Evolutionary conservation across 2,329 filamentous ascomycete genomes (phyloP).

Genomic region (Ceratocystis huliohia): DNA sequence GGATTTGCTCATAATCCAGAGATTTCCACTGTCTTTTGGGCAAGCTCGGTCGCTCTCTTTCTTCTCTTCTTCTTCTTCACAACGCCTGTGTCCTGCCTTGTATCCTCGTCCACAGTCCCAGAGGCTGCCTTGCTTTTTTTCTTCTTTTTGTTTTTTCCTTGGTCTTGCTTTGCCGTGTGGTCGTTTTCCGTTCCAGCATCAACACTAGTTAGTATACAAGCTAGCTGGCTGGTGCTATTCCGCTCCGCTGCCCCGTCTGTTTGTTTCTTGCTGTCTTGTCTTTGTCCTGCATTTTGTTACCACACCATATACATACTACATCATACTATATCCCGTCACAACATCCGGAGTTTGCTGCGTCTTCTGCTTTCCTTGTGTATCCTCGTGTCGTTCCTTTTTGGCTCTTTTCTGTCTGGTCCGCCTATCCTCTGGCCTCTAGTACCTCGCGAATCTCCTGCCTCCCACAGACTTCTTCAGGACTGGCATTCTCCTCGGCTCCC

Average conservation of each 20-base stretch:
- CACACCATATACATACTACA: background rate
- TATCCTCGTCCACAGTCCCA: background rate
- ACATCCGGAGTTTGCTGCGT: background rate
- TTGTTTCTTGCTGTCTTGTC: background rate
- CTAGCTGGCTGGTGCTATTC: background rate
- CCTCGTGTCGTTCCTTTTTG: background rate
- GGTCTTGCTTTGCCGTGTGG: background rate
- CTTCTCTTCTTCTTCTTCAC: background rate
- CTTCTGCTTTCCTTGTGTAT: background rate
- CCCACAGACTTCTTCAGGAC: too few species aligned
- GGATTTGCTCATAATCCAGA: slow-evolving; percentile 8
- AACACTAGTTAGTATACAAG: background rate
- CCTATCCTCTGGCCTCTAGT: background rate
- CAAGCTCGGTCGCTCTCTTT: background rate
- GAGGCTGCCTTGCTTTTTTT: background rate
- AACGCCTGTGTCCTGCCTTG: background rate
- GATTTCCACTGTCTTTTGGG: slow-evolving; percentile 1
- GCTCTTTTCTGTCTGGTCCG: background rate
- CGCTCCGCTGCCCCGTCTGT: background rate
- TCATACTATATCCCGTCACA: background rate
- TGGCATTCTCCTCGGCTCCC: too few species aligned
- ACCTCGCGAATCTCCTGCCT: background rate
- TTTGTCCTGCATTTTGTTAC: background rate
- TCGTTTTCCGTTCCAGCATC: background rate
- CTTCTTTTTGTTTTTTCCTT: background rate